Percentiles rank a stretch among this genome's conserved stretches.
Evolutionary conservation across 2,329 filamentous ascomycete genomes (phyloP).

Genomic region (Pseudocercospora musae): DNA sequence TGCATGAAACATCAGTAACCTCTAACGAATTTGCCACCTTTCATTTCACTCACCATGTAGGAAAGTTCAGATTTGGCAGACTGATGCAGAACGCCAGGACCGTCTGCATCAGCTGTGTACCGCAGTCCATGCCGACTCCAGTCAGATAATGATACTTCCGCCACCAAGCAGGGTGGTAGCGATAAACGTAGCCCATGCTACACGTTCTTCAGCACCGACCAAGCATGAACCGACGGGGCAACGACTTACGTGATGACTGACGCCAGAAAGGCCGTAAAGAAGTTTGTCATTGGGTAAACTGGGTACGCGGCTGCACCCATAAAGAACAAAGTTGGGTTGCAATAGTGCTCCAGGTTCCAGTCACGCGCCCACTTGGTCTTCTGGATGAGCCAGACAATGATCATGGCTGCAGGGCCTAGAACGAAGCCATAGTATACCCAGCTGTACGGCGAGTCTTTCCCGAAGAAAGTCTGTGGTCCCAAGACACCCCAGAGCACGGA

Average conservation of each 20-base stretch:
- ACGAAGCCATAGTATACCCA: conserved; percentile 21
- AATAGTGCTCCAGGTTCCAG: conserved; percentile 16
- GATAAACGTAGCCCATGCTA: conserved; percentile 19
- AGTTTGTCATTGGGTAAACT: conserved; percentile 13
- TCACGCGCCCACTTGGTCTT: conserved; percentile 5
- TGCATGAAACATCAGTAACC: not conserved
- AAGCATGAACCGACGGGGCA: not conserved
- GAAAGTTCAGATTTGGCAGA: conserved; percentile 11
- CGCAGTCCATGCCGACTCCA: conserved; percentile 3
- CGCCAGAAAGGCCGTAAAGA: conserved; percentile 8
- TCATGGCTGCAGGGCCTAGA: conserved; percentile 12
- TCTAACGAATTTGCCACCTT: not conserved
- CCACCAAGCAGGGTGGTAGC: conserved; percentile 17
- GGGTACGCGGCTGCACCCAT: conserved; percentile 12
- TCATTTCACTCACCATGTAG: not conserved
- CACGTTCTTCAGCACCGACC: not conserved
- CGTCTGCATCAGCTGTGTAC: conserved; percentile 14
- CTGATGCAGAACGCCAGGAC: conserved; percentile 11
- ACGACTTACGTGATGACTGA: conserved; percentile 10
- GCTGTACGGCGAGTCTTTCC: conserved; percentile 10
- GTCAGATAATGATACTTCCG: conserved; percentile 20
- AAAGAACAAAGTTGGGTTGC: conserved; percentile 14
- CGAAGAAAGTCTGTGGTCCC: conserved; percentile 29
- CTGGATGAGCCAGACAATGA: conserved; percentile 15
- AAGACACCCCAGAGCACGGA: conserved; percentile 40